Evolutionary conservation across 2,329 filamentous ascomycete species (phyloP), one percentile per base, ranked within the genome.

Genomic region (Beauveria medogensis): DNA sequence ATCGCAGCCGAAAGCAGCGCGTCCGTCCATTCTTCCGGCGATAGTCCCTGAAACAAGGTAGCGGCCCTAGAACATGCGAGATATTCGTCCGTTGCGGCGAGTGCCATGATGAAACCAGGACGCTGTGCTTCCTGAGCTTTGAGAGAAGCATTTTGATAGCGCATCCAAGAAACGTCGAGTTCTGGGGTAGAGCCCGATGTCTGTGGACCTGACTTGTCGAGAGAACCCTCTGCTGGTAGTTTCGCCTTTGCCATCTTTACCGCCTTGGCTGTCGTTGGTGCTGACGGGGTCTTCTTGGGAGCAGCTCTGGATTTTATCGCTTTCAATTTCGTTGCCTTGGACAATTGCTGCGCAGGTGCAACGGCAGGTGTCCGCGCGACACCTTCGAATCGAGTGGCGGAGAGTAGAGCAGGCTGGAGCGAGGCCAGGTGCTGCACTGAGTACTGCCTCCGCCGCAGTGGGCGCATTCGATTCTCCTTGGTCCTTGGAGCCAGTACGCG

Each of bases 61-160:
- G 74, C 68, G n/a, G 80, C 73, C 60, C 79, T 76, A 66, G 73
- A 73, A 1, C 74, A 75, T 54, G 82, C 78, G 3, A 77, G 69
- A 9, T 74, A 65, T n/a, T 75, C 73, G 5, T 67, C 68, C 3
- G 80, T 81, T 18, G 65, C 70, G 6, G 77, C 71, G 10, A 84
- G 72, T 52, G 78, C 77, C 2, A 70, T 59, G 1, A 82, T 64
- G 22, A 82, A 70, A 3, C 65, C 53, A 2, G 65, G 68, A 2
- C 70, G 70, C 14, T 75, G 64, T 3, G 66, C 64, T 4, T 61
- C 50, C 50, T 71, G 67, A 47, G 73, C 67, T 2, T 67, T 61
- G 4, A 68, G 67, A 20, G 74, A 68, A 18, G 82, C 68, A 7
- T 69, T 67, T 34, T 64, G 68, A 64, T 78, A 83, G 16, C 75